Conservation (phyloP, 768 basidiomycete genomes). For the Cytidiella melzeri region DNA sequence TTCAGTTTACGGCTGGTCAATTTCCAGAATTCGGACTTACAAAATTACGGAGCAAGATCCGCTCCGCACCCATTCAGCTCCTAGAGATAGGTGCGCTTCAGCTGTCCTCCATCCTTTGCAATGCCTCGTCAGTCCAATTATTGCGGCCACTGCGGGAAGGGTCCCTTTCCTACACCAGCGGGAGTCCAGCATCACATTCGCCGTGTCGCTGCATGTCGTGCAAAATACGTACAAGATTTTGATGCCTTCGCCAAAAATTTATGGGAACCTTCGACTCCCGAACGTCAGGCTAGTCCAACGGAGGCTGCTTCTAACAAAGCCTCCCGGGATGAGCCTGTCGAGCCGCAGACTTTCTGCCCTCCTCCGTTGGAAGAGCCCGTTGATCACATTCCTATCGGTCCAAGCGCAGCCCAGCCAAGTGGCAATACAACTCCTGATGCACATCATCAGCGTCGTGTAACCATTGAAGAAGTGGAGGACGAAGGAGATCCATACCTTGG, state of each 20-base stretch:
- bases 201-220: not conserved
- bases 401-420: too few species aligned
- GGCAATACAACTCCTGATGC: too few species aligned
- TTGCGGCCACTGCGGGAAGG: not conserved
- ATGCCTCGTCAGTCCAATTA: too few species aligned
- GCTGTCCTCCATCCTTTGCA: too few species aligned
- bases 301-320: not conserved
- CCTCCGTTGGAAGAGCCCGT: not conserved
- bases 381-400: not conserved
- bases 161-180: not conserved
- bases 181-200: not conserved
- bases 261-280: not conserved
- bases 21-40: too few species aligned
- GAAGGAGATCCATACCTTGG: constrained; percentile 9
- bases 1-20: too few species aligned
- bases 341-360: not conserved
- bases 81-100: too few species aligned
- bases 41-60: too few species aligned
- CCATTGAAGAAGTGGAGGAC: not conserved
- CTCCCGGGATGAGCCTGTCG: not conserved
- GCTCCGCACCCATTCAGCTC: too few species aligned
- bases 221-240: too few species aligned
- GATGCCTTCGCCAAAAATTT: too few species aligned
- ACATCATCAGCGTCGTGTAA: not conserved
- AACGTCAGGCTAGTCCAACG: not conserved